Conservation (phyloP, 257 asterid genomes). For the Echites panduratus region DNA sequence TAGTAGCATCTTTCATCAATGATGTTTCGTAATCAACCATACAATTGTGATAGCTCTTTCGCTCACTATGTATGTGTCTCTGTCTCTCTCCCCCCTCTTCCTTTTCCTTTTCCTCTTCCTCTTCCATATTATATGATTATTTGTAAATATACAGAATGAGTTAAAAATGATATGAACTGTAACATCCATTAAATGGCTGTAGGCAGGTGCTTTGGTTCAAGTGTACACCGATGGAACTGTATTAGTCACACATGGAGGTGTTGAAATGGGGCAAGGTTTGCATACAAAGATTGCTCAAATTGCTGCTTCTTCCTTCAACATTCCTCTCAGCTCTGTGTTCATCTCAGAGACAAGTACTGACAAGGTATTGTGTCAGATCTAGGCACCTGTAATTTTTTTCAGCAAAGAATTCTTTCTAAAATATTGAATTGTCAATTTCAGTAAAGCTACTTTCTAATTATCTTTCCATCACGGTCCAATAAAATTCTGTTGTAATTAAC, state of each 20-base stretch:
- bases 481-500: not conserved
- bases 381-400: not conserved
- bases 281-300: conserved; percentile 96
- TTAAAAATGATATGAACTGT: not conserved
- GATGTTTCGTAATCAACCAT: not conserved
- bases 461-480: not conserved
- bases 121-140: not conserved
- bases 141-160: too few species aligned
- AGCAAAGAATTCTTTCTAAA: not conserved
- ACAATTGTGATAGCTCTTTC: not conserved
- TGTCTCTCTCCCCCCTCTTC: too few species aligned
- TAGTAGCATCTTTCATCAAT: not conserved
- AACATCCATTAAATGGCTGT: conserved; percentile 10
- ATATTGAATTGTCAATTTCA: not conserved
- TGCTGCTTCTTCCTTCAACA: conserved; percentile 83
- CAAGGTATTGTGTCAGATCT: conserved; percentile 46
- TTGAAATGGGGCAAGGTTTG: conserved; percentile 99
- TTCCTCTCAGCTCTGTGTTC: conserved; percentile 85
- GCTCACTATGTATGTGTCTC: too few species aligned
- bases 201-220: conserved; percentile 99
- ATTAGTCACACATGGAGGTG: conserved; percentile 95
- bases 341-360: conserved; percentile 97
- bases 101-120: not conserved
- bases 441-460: not conserved
- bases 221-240: conserved; percentile 97